Conservation (phyloP, 192 early-diverging fungal species). For the Pilaira anomala region DNA sequence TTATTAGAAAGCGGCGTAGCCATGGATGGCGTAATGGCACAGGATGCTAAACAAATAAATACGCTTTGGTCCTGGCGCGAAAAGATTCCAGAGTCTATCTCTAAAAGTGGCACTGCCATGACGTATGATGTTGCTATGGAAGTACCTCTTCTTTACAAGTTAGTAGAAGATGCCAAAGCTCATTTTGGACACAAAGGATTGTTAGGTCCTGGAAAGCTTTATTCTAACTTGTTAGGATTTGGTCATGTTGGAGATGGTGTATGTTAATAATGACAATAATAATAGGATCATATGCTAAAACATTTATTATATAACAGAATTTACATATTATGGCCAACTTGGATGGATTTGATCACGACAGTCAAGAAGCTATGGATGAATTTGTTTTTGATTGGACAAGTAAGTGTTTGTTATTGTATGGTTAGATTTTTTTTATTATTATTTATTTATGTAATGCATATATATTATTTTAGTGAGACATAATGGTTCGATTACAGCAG, state of each 20-base stretch:
- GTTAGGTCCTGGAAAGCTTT: slow-evolving; percentile 48
- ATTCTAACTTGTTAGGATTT: slow-evolving; percentile 79
- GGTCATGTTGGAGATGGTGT: slow-evolving; percentile 95
- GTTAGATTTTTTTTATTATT: slow-evolving; percentile 4
- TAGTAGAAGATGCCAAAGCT: slow-evolving; percentile 70
- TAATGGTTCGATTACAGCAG: slow-evolving; percentile 38
- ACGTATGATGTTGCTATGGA: slow-evolving; percentile 97
- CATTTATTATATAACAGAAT: slow-evolving; percentile 46
- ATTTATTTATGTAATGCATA: too few species aligned
- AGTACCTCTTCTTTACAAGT: slow-evolving; percentile 75
- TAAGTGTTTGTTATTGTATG: slow-evolving; percentile 14
- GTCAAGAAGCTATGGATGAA: slow-evolving; percentile 77
- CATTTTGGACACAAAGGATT: slow-evolving; percentile 58
- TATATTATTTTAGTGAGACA: slow-evolving; percentile 32
- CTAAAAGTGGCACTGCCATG: slow-evolving; percentile 80
- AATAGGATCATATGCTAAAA: not conserved
- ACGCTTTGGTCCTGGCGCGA: slow-evolving; percentile 89
- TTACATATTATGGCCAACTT: slow-evolving; percentile 89
- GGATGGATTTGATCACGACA: slow-evolving; percentile 53
- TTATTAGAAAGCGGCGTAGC: slow-evolving; percentile 71
- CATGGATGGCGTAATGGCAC: slow-evolving; percentile 85
- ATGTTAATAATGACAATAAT: slow-evolving; percentile 11
- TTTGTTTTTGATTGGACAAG: slow-evolving; percentile 87
- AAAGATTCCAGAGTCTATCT: slow-evolving; percentile 86
- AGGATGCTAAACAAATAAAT: slow-evolving; percentile 64